Conservation (phyloP, 768 basidiomycete species). For the Tulasnella sp. region DNA sequence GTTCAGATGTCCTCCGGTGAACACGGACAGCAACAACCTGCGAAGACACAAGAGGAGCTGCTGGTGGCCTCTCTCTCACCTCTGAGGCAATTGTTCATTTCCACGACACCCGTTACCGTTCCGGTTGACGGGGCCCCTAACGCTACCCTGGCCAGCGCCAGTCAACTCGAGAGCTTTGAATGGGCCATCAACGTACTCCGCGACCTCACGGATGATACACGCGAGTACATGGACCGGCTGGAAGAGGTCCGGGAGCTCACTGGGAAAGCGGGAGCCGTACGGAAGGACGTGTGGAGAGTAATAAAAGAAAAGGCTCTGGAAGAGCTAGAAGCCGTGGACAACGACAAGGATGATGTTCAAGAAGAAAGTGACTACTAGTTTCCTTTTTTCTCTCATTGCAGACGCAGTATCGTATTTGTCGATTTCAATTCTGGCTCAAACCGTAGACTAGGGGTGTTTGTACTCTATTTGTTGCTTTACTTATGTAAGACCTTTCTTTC, state of each 20-base stretch:
- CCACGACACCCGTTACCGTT: slow-evolving; percentile 9
- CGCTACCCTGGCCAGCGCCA: slow-evolving; percentile 37
- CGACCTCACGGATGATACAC: slow-evolving; percentile 77
- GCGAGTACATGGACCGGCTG: slow-evolving; percentile 78
- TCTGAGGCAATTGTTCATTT: slow-evolving; percentile 18
- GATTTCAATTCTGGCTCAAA: neutral
- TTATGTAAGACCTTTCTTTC: neutral
- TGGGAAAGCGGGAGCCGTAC: slow-evolving; percentile 63
- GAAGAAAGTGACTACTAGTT: slow-evolving; percentile 12
- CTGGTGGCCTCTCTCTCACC: slow-evolving; percentile 17
- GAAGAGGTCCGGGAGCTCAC: slow-evolving; percentile 76
- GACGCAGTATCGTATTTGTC: neutral
- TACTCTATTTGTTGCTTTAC: slow-evolving; percentile 1
- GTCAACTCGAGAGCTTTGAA: slow-evolving; percentile 62
- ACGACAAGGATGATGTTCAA: slow-evolving; percentile 17
- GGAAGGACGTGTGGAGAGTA: slow-evolving; percentile 66
- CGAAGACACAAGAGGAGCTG: slow-evolving; percentile 7
- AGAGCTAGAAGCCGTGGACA: slow-evolving; percentile 44
- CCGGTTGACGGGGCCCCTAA: slow-evolving; percentile 1
- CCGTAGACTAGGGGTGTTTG: neutral
- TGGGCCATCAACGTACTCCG: slow-evolving; percentile 64
- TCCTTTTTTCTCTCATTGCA: neutral
- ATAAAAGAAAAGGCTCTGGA: slow-evolving; percentile 66
- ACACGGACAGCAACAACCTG: neutral
- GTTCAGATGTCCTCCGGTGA: neutral